A percentile compares a stretch with the other conserved stretches of the same genome.
phyloP scores from a whole-genome alignment of 1,284 basidiomycete species.

The Xerocomus amazonicus region DNA sequence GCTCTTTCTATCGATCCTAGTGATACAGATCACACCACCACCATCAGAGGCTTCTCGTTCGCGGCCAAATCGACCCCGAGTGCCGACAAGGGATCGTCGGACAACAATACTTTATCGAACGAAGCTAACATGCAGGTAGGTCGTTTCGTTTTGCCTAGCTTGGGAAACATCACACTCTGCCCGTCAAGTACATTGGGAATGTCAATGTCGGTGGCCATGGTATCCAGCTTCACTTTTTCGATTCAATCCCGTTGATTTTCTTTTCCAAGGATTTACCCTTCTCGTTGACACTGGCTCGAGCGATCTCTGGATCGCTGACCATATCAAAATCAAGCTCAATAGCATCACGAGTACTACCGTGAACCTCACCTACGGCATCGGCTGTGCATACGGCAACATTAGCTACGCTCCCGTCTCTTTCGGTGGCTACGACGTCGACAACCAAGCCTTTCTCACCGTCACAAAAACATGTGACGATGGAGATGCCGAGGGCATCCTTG shows the following conservation, averaged over 20 bases:
- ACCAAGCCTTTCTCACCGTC: constrained; percentile 26
- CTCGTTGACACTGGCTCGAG: constrained; percentile 30
- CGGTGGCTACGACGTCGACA: constrained; percentile 24
- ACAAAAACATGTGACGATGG: constrained; percentile 16
- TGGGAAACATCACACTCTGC: background rate
- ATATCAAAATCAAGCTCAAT: constrained; percentile 21
- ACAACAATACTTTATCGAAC: constrained; percentile 27
- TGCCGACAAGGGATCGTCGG: constrained; percentile 19
- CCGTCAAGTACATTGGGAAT: constrained; percentile 26
- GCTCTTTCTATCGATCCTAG: constrained; percentile 9
- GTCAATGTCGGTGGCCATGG: constrained; percentile 32
- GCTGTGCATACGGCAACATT: constrained; percentile 27
- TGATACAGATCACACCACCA: background rate
- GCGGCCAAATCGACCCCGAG: constrained; percentile 15
- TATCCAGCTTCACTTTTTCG: constrained; percentile 2
- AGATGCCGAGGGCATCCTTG: constrained; percentile 23
- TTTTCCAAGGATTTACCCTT: constrained; percentile 25
- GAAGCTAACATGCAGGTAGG: constrained; percentile 27
- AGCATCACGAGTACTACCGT: constrained; percentile 22
- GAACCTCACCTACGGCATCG: constrained; percentile 33
- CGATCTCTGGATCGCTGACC: constrained; percentile 26
- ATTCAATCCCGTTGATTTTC: background rate
- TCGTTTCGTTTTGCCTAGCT: background rate
- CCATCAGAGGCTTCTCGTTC: constrained; percentile 22
- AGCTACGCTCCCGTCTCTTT: constrained; percentile 23